Evolutionary conservation across 495 filamentous ascomycete species (phyloP), one percentile per base, ranked within the genome.

Genomic region (Aspergillus coremiiformis): DNA sequence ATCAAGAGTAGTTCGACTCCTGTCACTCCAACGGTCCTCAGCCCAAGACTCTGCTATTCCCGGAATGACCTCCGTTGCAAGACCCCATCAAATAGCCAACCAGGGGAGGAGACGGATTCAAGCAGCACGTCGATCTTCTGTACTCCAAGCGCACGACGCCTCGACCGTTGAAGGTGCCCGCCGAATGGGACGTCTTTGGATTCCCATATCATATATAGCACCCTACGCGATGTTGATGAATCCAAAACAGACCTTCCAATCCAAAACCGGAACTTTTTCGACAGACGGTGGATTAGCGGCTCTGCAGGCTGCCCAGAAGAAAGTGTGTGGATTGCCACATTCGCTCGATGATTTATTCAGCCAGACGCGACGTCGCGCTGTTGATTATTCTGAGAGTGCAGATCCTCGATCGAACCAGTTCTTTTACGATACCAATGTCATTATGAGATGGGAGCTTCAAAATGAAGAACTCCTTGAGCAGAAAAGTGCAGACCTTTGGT

Each of bases 141-240:
- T 35, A 5, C 7, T 10, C 14, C 32, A 35, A 35, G 32, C 32
- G 17, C 27, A 21, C 5, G 32, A 27, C 9, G 15, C 15, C 6
- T n/a, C 33, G 11, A 24, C 20, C 7, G n/a, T 35, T 15, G 32
- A 35, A 9, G 17, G 27, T 48, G 45, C 39, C 12, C 51, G 51
- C 41, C 48, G 43, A 42, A 54, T 61, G 55, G 56, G 54, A 46
- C 62, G 60, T 1, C 39, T 56, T 22, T 32, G 41, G 33, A 59
- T 43, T 4, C 45, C 55, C 14, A 55, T 73, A 8, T 65, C 65
- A 15, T 45, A 51, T 26, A 56, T 66, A 33, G 65, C 60, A 4
- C 56, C 66, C 6, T 63, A 68, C 59, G 58, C 67, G n/a, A 70
- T 72, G 61, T 52, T 77, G 33, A 78, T 78, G 70, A 68, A 74